Evolutionary conservation across 495 filamentous ascomycete genomes (phyloP), one percentile per base, ranked within the genome.

Genomic region (Podospora pseudocomata): DNA sequence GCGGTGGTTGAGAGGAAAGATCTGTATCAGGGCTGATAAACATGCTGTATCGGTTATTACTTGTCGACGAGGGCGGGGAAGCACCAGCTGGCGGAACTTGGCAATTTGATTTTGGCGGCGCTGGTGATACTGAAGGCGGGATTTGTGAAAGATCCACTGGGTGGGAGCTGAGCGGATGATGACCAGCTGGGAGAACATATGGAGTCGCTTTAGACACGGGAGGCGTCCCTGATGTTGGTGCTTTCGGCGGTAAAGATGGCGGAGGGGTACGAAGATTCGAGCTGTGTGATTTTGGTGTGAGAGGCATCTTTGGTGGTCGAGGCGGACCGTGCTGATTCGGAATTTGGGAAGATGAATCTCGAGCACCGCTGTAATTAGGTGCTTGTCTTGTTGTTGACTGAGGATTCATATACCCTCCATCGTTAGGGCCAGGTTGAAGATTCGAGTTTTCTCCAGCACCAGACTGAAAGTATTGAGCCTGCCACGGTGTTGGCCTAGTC

Each of bases 121-220:
- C n/a, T 64, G 49, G 19, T 5, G 30, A 32, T 32, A 4, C 7
- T 5, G 30, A 32, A 32, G 60, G 56, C 18, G 20, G 61, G 34
- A 53, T 11, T 18, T 53, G 59, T 7, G 64, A 23, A 7, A 64
- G 1, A 23, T 59, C 15, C 20, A 64, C 68, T 20, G 58, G 68
- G 6, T 66, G 60, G 26, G 60, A 66, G 9, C 4, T 60, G 59
- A 66, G 64, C 20, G 68, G 60, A 54, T 66, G 64, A 5, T 66
- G 64, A 16, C 60, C 68, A 15, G 59, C 15, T 11, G 53, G 68
- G 30, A 69, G 4, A 2, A 28, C 13, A 20, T 69, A 64, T 2
- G 39, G 39, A 23, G 23, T 23, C 39, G 2, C 39, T 2, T 49
- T 11, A 13, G 39, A 49, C 9, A 6, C 2, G 5, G 7, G 9